Conservation (phyloP, 164 flowering plant genomes). For the Hamamelis virginiana region DNA sequence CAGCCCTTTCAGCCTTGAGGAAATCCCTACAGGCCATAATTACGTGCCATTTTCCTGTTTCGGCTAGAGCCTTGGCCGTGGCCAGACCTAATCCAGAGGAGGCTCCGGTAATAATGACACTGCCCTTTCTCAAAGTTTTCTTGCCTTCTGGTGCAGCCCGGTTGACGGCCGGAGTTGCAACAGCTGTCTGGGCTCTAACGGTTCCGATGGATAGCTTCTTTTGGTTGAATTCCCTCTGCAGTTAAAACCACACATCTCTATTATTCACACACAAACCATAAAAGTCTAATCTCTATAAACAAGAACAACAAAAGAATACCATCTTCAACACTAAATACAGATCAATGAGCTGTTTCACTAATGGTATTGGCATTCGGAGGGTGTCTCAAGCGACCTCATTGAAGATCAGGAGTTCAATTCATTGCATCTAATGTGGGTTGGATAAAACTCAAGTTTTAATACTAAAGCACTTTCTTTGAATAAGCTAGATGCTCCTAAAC, state of each 20-base stretch:
- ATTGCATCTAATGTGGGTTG: too few relatives aligned
- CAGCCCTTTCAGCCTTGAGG: slow-evolving; percentile 94
- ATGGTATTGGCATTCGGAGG: too few relatives aligned
- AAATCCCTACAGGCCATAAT: slow-evolving; percentile 97
- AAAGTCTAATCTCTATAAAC: background rate
- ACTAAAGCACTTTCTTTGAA: too few relatives aligned
- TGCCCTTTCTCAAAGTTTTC: slow-evolving; percentile 88
- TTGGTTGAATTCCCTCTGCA: slow-evolving; percentile 50
- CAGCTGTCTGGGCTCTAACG: slow-evolving; percentile 64
- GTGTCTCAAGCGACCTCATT: too few relatives aligned
- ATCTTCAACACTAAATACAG: background rate
- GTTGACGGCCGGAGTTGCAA: slow-evolving; percentile 55
- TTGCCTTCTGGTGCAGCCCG: slow-evolving; percentile 52
- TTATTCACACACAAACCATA: background rate
- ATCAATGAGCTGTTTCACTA: background rate
- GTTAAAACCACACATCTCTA: background rate
- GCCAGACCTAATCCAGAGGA: slow-evolving; percentile 97
- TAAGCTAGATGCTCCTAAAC: too few relatives aligned
- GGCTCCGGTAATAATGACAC: slow-evolving; percentile 82
- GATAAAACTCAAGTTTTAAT: too few relatives aligned
- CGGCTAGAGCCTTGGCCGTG: slow-evolving; percentile 84
- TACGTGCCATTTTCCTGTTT: slow-evolving; percentile 87
- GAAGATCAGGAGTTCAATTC: too few relatives aligned
- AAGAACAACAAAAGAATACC: background rate
- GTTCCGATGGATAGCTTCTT: slow-evolving; percentile 32